A percentile compares a stretch with the other conserved stretches of the same genome.
phyloP scores from a whole-genome alignment of 169 alveolate genomes.

The Cryptosporidium xiaoi region DNA sequence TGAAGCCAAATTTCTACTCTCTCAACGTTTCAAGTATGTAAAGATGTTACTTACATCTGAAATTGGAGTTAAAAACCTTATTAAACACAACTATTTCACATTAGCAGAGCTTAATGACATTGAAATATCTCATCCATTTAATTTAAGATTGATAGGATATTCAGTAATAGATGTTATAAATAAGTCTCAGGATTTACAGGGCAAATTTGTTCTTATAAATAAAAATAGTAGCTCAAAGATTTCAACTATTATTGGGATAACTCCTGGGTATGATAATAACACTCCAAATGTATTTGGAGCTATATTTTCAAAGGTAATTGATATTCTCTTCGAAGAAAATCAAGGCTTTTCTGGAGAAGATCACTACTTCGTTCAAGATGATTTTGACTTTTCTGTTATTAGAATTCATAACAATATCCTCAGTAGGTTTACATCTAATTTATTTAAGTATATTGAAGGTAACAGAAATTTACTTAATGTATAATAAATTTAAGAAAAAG shows the following conservation, averaged over 20 bases:
- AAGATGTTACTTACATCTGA: constrained; percentile 48
- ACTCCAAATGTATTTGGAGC: constrained; percentile 65
- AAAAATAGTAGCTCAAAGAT: constrained; percentile 20
- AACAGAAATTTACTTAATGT: background rate
- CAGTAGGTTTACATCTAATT: constrained; percentile 34
- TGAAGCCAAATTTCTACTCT: constrained; percentile 33
- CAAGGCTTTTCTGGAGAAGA: constrained; percentile 18
- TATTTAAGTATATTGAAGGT: constrained; percentile 36
- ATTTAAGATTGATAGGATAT: constrained; percentile 46
- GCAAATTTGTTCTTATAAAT: constrained; percentile 36
- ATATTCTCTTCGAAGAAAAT: constrained; percentile 32
- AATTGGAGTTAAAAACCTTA: constrained; percentile 12
- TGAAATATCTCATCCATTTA: constrained; percentile 59
- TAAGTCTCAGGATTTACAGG: constrained; percentile 44
- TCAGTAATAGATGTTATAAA: constrained; percentile 24
- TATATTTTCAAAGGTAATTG: constrained; percentile 64
- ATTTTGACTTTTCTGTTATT: constrained; percentile 50
- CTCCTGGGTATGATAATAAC: constrained; percentile 58
- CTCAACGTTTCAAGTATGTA: constrained; percentile 39
- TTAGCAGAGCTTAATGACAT: constrained; percentile 49
- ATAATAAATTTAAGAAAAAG: no score
- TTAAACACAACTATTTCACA: constrained; percentile 63
- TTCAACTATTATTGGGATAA: constrained; percentile 60
- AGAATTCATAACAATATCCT: constrained; percentile 42
- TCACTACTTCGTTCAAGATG: constrained; percentile 65